phyloP scores from a whole-genome alignment of 768 basidiomycete species.

The Gloeopeniophorella convolvens region DNA sequence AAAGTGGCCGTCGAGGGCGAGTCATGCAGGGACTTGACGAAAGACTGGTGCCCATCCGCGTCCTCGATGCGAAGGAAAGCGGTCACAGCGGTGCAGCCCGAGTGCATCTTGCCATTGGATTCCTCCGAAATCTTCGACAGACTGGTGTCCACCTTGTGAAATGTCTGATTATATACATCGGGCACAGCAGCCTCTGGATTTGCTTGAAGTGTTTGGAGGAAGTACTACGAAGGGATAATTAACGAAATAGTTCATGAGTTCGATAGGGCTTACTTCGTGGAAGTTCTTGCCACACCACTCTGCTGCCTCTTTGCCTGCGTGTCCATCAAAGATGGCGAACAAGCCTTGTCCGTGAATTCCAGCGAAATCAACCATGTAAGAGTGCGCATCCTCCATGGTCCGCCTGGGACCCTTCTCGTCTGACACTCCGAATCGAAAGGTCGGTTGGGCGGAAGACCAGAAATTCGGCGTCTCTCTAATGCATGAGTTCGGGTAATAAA shows the following conservation, averaged over 20 bases:
- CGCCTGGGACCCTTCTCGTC: conserved; percentile 88
- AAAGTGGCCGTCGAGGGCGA: background rate
- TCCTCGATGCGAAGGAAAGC: conserved; percentile 94
- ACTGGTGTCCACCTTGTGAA: conserved; percentile 83
- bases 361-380: conserved; percentile 92
- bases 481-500: background rate
- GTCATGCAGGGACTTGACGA: conserved; percentile 30
- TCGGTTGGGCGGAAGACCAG: conserved; percentile 58
- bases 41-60: conserved; percentile 62
- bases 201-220: conserved; percentile 65
- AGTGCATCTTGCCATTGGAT: conserved; percentile 88
- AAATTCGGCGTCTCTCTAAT: conserved; percentile 58
- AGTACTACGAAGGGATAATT: conserved; percentile 35
- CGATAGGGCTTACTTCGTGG: conserved; percentile 58
- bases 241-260: background rate
- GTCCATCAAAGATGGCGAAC: conserved; percentile 97
- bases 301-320: conserved; percentile 97
- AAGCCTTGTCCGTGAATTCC: conserved; percentile 92
- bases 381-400: conserved; percentile 97
- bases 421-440: conserved; percentile 47
- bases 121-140: conserved; percentile 82
- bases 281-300: conserved; percentile 99
- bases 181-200: conserved; percentile 59
- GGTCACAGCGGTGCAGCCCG: conserved; percentile 95
- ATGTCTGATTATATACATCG: conserved; percentile 87